A percentile compares a stretch with the other conserved stretches of the same genome.
Conservation (phyloP, 192 early-diverging fungal species). For the Backusella psychrophila region DNA sequence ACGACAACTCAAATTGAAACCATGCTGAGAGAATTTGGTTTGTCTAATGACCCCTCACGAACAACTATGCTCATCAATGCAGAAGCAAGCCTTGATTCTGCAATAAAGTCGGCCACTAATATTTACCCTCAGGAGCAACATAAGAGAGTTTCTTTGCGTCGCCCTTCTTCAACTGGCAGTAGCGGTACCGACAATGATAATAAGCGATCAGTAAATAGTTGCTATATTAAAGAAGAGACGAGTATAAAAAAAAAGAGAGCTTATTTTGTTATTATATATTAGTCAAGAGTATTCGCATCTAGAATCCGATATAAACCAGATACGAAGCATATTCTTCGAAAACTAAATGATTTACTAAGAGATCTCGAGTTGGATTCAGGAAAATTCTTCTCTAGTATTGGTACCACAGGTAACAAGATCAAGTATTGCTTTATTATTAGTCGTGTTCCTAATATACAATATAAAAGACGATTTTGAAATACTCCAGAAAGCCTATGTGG, state of each 20-base stretch:
- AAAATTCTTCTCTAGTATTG: conserved; percentile 20
- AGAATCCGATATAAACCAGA: conserved; percentile 31
- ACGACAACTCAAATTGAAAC: conserved; percentile 29
- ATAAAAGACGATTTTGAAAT: conserved; percentile 14
- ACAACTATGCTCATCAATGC: conserved; percentile 26
- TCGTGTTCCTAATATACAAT: not conserved
- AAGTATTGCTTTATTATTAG: not conserved
- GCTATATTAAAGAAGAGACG: not conserved
- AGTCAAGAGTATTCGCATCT: conserved; percentile 5
- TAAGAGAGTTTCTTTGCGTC: not conserved
- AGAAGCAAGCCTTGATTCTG: conserved; percentile 31
- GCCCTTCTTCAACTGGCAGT: not conserved
- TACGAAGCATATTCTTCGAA: conserved; percentile 23
- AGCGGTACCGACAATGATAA: not conserved
- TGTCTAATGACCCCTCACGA: conserved; percentile 7
- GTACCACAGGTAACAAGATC: conserved; percentile 12
- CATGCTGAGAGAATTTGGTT: conserved; percentile 24
- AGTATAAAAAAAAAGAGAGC: not conserved
- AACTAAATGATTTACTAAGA: conserved; percentile 20
- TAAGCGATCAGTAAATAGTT: not conserved
- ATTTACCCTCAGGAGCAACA: conserved; percentile 10
- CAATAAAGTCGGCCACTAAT: conserved; percentile 24
- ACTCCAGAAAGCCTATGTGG: conserved; percentile 22
- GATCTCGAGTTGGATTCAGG: conserved; percentile 24
- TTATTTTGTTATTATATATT: not conserved